Evolutionary conservation across 495 filamentous ascomycete species (phyloP), one percentile per base, ranked within the genome.

Genomic region (Penicillium goetzii): DNA sequence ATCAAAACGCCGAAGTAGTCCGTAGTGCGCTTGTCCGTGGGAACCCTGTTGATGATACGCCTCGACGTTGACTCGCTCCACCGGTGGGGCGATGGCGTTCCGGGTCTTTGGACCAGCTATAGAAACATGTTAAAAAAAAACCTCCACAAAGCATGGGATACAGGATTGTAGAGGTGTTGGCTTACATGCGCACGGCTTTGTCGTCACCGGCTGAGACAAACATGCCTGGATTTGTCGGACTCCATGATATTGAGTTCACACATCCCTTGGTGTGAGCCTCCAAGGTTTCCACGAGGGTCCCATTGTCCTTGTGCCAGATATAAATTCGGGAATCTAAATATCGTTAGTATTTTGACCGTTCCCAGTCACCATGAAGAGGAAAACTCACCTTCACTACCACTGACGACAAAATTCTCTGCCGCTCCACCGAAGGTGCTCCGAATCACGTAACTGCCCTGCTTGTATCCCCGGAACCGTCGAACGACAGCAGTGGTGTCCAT

Each of bases 131-230:
- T 59, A 80, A 73, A 11, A 14, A 80, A 73, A 11, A 14, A 38
- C n/a, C 30, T 34, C n/a, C 9, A 19, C 2, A 36, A 21, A 5
- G 30, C 0, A 36, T 33, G 15, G 25, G 11, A 33, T 34, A 19
- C 12, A 26, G 23, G 34, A 57, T 28, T 25, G 2, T 49, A 47
- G 8, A 21, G 43, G 28, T 26, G 33, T 23, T 30, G 62, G 19
- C 19, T 69, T 83, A 97, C 93, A 99, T 96, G 74, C 90, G 88
- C 58, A 98, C 88, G 69, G 85, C 87, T 45, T 80, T 77, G 69
- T 99, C 95, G 72, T 99, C 95, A 4, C 95, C 94, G 61, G 91
- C 93, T 12, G 92, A 91, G 9, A 93, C 95, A 75, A 97, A 96
- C 83, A 97, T 89, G 62, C 84, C 84, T 4, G 92, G 88, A 72